These are phyloP conservation scores for Mikania micrantha DNA, from an alignment of 129 eudicot genomes.

Conservation along the genomic window DNA sequence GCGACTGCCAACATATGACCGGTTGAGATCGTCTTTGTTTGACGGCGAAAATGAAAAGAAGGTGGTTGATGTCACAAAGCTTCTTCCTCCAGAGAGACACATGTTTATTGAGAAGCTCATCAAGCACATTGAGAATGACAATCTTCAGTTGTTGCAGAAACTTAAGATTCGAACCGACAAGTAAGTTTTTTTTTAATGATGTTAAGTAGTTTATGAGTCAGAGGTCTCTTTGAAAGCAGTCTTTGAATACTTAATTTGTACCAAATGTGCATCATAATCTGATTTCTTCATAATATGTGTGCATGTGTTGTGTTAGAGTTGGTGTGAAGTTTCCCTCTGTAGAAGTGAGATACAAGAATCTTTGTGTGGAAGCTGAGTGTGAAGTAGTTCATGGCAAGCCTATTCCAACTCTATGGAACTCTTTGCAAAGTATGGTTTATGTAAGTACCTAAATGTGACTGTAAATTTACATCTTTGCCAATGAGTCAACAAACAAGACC, in stretches of 20 bases:
- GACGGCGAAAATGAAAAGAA: constrained; percentile 33
- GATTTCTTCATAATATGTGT: neutral
- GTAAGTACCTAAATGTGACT: constrained; percentile 27
- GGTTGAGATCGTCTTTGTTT: constrained; percentile 33
- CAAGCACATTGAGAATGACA: constrained; percentile 59
- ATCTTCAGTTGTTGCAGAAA: constrained; percentile 49
- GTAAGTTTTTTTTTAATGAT: no score
- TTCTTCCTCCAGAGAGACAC: constrained; percentile 42
- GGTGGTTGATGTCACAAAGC: constrained; percentile 51
- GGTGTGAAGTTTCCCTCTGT: constrained; percentile 52
- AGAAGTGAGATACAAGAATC: constrained; percentile 50
- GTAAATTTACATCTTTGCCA: neutral
- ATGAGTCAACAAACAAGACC: no score
- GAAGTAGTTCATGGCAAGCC: constrained; percentile 76
- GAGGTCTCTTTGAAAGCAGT: no score
- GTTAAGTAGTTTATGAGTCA: no score
- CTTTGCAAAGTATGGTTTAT: constrained; percentile 36
- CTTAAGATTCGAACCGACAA: constrained; percentile 43
- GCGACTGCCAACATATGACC: constrained; percentile 33
- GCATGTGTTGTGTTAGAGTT: constrained; percentile 29
- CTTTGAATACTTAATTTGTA: neutral
- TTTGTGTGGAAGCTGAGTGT: constrained; percentile 59
- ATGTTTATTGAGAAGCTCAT: constrained; percentile 49
- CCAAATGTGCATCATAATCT: neutral
- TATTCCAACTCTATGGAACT: constrained; percentile 63